phyloP scores from a whole-genome alignment of 768 basidiomycete species.

The Fistulinella prunicolor region DNA sequence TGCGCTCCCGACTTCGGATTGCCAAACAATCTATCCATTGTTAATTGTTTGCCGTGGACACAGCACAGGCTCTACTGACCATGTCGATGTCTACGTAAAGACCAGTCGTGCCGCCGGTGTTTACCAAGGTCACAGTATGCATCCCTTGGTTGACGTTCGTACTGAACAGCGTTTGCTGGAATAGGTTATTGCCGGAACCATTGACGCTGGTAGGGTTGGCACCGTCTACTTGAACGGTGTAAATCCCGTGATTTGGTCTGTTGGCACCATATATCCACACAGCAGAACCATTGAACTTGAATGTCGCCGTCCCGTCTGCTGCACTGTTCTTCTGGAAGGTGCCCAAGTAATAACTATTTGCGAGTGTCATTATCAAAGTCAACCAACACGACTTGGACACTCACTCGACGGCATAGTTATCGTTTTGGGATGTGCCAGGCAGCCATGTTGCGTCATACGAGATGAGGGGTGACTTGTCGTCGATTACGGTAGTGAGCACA shows the following conservation, averaged over 20 bases:
- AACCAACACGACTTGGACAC: not conserved
- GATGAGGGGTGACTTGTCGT: constrained; percentile 34
- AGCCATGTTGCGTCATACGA: constrained; percentile 24
- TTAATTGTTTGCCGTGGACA: not conserved
- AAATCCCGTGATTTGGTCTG: constrained; percentile 45
- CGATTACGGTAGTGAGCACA: constrained; percentile 21
- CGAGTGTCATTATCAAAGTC: not conserved
- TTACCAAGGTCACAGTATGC: constrained; percentile 36
- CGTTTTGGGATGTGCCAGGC: constrained; percentile 19
- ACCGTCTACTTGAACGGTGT: constrained; percentile 42
- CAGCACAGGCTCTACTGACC: constrained; percentile 17
- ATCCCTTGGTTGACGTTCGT: constrained; percentile 29
- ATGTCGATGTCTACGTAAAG: constrained; percentile 46
- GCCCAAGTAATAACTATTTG: constrained; percentile 35
- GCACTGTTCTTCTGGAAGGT: constrained; percentile 38
- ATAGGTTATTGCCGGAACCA: constrained; percentile 31
- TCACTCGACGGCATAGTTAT: constrained; percentile 18
- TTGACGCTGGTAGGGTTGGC: constrained; percentile 24
- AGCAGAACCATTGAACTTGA: constrained; percentile 48
- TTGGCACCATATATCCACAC: constrained; percentile 50
- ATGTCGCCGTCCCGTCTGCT: constrained; percentile 35
- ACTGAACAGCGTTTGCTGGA: constrained; percentile 41
- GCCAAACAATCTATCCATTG: constrained; percentile 24
- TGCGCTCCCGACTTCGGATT: constrained; percentile 22
- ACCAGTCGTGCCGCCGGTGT: constrained; percentile 33